Evolutionary conservation across 2,329 filamentous ascomycete species (phyloP).

Genomic region (Stachybotrys chartarum): DNA sequence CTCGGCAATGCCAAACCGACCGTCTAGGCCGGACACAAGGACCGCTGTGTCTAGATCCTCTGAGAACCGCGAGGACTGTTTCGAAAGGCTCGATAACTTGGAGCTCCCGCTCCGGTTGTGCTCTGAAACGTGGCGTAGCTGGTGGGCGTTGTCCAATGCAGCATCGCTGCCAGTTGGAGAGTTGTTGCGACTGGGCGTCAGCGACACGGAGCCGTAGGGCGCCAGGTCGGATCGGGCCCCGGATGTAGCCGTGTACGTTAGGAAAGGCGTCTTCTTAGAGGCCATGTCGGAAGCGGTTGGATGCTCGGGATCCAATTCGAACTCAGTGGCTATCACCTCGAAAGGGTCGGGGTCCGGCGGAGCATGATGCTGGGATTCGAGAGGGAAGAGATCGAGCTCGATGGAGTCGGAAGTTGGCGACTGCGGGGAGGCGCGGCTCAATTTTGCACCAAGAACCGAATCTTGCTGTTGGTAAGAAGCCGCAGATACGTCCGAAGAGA

Average conservation of each 20-base stretch:
- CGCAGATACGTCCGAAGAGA: neutral
- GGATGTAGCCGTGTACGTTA: constrained; percentile 17
- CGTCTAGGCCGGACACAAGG: constrained; percentile 45
- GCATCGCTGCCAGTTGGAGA: constrained; percentile 28
- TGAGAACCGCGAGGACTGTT: constrained; percentile 28
- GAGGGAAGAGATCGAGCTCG: neutral
- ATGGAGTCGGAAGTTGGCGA: neutral
- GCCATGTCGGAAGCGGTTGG: constrained; percentile 21
- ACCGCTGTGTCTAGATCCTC: constrained; percentile 44
- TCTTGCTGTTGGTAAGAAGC: neutral
- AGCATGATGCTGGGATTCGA: neutral
- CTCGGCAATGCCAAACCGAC: constrained; percentile 45
- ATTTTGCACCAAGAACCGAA: neutral
- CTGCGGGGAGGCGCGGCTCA: neutral
- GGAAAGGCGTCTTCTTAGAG: constrained; percentile 28
- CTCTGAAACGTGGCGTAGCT: constrained; percentile 25
- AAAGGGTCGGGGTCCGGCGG: constrained; percentile 8
- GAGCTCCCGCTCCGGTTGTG: constrained; percentile 23
- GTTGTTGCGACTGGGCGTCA: constrained; percentile 25
- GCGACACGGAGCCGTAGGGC: constrained; percentile 30
- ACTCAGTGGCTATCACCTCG: constrained; percentile 18
- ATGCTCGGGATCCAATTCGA: constrained; percentile 7
- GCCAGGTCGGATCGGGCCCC: constrained; percentile 17
- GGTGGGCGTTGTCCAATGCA: constrained; percentile 20
- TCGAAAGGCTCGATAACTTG: constrained; percentile 21